Evolutionary conservation across 352 stramenopile genomes (phyloP).

Genomic region (Globisporangium iwayamae): DNA sequence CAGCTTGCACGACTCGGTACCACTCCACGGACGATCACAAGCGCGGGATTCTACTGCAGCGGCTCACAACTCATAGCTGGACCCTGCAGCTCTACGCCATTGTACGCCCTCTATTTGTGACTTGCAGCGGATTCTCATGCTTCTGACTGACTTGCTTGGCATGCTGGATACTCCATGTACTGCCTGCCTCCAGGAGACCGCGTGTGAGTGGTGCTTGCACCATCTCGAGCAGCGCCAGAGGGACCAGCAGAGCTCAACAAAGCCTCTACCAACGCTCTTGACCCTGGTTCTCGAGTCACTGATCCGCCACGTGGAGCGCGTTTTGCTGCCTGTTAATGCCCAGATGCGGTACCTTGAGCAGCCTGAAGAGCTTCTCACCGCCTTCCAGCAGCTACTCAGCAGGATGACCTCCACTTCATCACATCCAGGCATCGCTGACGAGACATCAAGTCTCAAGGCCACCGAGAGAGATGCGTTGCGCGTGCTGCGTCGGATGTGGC

Average conservation of each 20-base stretch:
- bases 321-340: background rate
- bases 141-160: background rate
- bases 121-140: background rate
- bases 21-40: background rate
- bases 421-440: background rate
- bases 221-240: constrained; percentile 2
- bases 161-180: background rate
- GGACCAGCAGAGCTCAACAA: background rate
- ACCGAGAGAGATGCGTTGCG: background rate
- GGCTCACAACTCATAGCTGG: constrained; percentile 16
- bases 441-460: background rate
- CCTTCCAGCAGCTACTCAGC: background rate
- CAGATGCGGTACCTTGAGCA: constrained; percentile 12
- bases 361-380: background rate
- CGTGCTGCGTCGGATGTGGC: constrained; percentile 16
- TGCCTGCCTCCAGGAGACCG: background rate
- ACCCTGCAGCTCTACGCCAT: constrained; percentile 27
- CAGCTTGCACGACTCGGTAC: background rate
- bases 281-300: background rate
- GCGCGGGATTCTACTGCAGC: background rate
- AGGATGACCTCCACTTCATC: background rate
- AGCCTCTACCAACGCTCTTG: background rate
- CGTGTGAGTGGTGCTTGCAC: constrained; percentile 7
- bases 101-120: constrained; percentile 13
- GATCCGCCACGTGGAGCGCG: background rate